phyloP scores from a whole-genome alignment of 1,139 yeast species.

The Suhomyces taliae region DNA sequence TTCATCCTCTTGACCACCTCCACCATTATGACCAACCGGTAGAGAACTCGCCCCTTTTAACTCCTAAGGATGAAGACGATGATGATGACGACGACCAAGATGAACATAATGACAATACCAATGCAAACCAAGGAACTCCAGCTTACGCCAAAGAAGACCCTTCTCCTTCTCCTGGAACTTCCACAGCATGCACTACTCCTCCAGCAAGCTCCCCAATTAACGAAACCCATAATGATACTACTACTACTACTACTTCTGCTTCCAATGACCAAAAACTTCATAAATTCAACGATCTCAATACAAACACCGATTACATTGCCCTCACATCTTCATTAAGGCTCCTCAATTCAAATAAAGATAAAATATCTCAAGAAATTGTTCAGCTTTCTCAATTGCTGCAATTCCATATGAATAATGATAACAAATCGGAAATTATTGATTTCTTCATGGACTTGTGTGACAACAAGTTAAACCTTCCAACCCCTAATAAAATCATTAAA shows the following conservation, averaged over 20 bases:
- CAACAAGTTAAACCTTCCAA: conserved; percentile 37
- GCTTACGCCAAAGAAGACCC: conserved; percentile 3
- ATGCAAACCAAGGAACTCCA: conserved; percentile 1
- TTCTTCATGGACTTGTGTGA: conserved; percentile 32
- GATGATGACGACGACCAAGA: conserved; percentile 19
- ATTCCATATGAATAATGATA: conserved; percentile 16
- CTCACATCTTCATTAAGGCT: conserved; percentile 37
- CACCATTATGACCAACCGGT: conserved; percentile 16
- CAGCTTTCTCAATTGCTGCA: conserved; percentile 27
- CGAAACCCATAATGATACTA: neutral
- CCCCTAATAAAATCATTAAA: conserved; percentile 33
- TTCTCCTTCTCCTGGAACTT: conserved; percentile 6
- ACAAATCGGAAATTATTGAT: conserved; percentile 27
- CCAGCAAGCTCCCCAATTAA: neutral
- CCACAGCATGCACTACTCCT: conserved; percentile 7
- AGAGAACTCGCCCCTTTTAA: conserved; percentile 38
- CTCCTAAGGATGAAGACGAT: conserved; percentile 47
- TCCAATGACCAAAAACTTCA: too few relatives aligned
- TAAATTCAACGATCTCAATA: conserved; percentile 17
- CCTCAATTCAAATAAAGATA: conserved; percentile 23
- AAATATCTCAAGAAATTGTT: conserved; percentile 34
- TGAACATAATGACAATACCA: neutral
- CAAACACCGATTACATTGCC: conserved; percentile 42
- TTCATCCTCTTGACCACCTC: conserved; percentile 16
- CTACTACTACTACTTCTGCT: neutral